Evolutionary conservation across 768 basidiomycete genomes (phyloP).

Genomic region (Pholiota molesta): DNA sequence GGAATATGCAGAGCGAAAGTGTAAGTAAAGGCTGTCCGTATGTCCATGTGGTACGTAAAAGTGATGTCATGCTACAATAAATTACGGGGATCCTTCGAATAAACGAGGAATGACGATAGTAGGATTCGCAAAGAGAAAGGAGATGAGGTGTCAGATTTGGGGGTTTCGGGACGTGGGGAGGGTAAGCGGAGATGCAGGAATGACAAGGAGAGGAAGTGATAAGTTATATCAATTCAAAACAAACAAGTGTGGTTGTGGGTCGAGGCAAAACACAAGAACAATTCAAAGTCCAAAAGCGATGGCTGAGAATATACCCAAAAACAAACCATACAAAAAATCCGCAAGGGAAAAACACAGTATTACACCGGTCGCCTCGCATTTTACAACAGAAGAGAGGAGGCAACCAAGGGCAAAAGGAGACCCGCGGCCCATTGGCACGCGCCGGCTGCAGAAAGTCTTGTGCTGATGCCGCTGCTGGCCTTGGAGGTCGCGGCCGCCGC

Average conservation of each 20-base stretch:
- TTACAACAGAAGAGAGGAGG: neutral
- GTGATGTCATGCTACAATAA: neutral
- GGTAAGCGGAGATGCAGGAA: too few relatives aligned
- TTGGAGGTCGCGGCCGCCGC: neutral
- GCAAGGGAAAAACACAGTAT: too few relatives aligned
- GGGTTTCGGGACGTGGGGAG: too few relatives aligned
- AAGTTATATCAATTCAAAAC: too few relatives aligned
- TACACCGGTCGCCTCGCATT: neutral
- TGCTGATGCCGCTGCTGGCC: neutral
- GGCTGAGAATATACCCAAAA: too few relatives aligned
- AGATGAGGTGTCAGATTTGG: too few relatives aligned
- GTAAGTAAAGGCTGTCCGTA: neutral
- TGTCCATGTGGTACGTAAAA: neutral
- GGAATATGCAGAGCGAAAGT: neutral
- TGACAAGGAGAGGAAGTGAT: too few relatives aligned
- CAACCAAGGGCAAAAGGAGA: neutral
- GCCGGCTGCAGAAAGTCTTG: neutral
- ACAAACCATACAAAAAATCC: too few relatives aligned
- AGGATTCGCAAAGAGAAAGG: too few relatives aligned
- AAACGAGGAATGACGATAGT: neutral
- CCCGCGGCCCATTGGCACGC: neutral
- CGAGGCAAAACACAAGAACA: too few relatives aligned
- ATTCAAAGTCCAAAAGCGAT: neutral
- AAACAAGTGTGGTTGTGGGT: too few relatives aligned
- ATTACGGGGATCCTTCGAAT: neutral